Evolutionary conservation across 1,284 basidiomycete genomes (phyloP), one percentile per base, ranked within the genome.

Genomic region (Mrakiaceae sp.): DNA sequence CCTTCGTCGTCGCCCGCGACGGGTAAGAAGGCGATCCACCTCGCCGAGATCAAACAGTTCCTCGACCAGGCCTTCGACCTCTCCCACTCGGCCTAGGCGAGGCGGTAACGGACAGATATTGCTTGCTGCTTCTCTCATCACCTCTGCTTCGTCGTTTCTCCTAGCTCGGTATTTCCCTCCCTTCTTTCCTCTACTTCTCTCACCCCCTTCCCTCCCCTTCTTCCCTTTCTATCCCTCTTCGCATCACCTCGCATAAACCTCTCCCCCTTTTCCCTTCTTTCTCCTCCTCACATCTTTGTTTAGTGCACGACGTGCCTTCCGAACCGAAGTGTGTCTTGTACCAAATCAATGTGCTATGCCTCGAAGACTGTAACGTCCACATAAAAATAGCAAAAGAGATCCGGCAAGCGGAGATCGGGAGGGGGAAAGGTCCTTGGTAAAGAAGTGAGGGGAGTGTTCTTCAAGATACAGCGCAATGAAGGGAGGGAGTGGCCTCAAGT

Each of bases 1-100:
- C 91, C 91, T 0, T 90, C 87, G 1, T 87, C 88, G 74, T 93
- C 89, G 47, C 87, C 94, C 50, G 91, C 90, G 14, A 94, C 90
- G 42, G 91, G 90, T 67, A 87, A 85, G 81, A 94, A 94, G 83
- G 83, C 60, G 16, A 63, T 66, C 39, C 65, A 66, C 47, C 16
- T 46, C 83, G 87, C 85, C 75, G 88, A 93, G 78, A 85, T 90
- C 66, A 85, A 88, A 74, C 74, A 81, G 60, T 87, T 89, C 80
- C 78, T 89, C 67, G 71, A 77, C 60, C 73, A 74, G 72, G 77
- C 77, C 8, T 75, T 79, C 60, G 72, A 62, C 63, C 46, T 49
- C 14, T n/a, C 39, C 11, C 46, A 49, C 58, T 27, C 27, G 27
- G 27, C 27, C 27, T 27, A 27, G 27, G 27, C 27, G 27, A 27